Evolutionary conservation across 2,329 filamentous ascomycete genomes (phyloP).

Genomic region (Incumbomyces lentus): DNA sequence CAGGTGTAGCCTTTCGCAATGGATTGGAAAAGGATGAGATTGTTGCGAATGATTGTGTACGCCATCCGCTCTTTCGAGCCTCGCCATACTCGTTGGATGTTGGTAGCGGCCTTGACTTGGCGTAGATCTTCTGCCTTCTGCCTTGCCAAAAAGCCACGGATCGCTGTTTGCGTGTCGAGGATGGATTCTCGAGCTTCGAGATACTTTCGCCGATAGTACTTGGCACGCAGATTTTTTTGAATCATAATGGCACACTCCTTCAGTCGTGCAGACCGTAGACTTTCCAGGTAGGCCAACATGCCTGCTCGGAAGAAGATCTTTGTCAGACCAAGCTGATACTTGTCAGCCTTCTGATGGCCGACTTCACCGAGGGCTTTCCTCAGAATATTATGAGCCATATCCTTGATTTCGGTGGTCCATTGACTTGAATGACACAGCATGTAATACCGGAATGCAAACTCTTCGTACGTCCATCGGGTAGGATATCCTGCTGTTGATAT

Average conservation of each 20-base stretch:
- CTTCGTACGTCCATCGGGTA: conserved; percentile 96
- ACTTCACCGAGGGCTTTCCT: conserved; percentile 74
- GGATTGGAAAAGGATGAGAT: conserved; percentile 81
- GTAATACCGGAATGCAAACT: conserved; percentile 95
- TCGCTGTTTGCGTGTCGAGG: conserved; percentile 65
- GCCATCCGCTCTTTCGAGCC: conserved; percentile 79
- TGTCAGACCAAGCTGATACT: conserved; percentile 92
- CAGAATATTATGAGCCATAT: conserved; percentile 89
- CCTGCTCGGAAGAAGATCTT: conserved; percentile 99
- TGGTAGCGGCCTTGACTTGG: conserved; percentile 76
- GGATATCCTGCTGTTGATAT: conserved; percentile 97
- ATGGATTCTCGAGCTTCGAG: conserved; percentile 76
- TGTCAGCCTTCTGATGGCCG: conserved; percentile 67
- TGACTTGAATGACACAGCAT: conserved; percentile 84
- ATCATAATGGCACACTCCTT: conserved; percentile 96
- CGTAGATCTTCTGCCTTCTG: conserved; percentile 69
- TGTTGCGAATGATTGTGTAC: conserved; percentile 67
- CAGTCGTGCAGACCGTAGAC: conserved; percentile 76
- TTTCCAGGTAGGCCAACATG: conserved; percentile 97
- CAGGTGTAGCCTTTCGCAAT: conserved; percentile 84
- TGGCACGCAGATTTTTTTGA: conserved; percentile 92
- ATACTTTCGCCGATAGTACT: conserved; percentile 88
- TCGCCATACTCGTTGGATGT: conserved; percentile 90
- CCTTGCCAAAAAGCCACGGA: conserved; percentile 68
- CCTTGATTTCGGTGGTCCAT: conserved; percentile 87